Conservation (phyloP, 163 green algal genomes). For the Scenedesmus sp. region DNA sequence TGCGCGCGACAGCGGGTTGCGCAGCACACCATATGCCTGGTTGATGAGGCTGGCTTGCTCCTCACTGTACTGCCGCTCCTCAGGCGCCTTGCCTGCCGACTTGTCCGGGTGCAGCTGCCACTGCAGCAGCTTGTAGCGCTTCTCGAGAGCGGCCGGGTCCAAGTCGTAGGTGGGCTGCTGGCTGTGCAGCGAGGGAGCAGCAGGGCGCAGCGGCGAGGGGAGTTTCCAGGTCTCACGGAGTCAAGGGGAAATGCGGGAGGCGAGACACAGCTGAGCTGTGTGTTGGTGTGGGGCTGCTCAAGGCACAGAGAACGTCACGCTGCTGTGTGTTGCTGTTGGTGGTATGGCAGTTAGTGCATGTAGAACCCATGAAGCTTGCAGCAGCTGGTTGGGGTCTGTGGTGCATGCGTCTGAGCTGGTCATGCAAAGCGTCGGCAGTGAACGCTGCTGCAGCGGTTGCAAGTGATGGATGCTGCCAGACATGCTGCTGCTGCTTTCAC, state of each 20-base stretch:
- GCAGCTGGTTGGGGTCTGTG: too few species aligned
- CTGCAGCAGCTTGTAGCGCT: conserved; percentile 69
- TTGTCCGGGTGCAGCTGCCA: conserved; percentile 73
- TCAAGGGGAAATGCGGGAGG: too few species aligned
- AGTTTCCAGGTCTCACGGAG: not conserved
- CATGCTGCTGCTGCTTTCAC: not conserved
- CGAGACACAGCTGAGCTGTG: too few species aligned
- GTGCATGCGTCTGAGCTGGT: not conserved
- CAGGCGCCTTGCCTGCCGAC: conserved; percentile 33
- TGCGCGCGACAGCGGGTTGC: conserved; percentile 61
- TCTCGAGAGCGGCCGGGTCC: conserved; percentile 59
- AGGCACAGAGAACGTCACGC: too few species aligned
- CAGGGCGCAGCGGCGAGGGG: not conserved
- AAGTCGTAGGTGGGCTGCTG: conserved; percentile 59
- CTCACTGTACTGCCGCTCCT: conserved; percentile 61
- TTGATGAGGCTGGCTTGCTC: conserved; percentile 63
- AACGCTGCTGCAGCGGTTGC: not conserved
- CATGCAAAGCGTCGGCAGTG: not conserved
- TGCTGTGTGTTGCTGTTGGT: not conserved
- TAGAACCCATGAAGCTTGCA: too few species aligned
- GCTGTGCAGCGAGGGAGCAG: conserved; percentile 37
- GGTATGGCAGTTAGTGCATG: not conserved
- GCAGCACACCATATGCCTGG: conserved; percentile 68
- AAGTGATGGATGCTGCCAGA: not conserved
- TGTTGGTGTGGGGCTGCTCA: too few species aligned